Conservation (phyloP, 768 basidiomycete species). For the Pilatotrama ljubarskyi region DNA sequence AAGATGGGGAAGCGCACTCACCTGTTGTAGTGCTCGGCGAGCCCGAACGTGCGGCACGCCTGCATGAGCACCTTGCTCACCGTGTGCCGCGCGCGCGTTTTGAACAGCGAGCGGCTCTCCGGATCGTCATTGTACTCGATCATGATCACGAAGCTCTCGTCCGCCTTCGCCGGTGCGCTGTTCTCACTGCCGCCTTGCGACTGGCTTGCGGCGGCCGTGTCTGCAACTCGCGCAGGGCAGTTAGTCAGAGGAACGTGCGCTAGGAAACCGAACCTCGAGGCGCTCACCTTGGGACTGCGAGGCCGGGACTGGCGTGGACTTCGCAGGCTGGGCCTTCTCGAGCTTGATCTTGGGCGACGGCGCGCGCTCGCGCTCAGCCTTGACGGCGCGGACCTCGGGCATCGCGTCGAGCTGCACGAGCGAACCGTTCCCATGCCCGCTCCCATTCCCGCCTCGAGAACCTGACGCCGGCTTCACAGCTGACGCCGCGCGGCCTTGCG, state of each 20-base stretch:
- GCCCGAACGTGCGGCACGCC: conserved; percentile 41
- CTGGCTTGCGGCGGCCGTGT: background rate
- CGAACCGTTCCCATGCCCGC: background rate
- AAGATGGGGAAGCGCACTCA: background rate
- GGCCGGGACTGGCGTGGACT: background rate
- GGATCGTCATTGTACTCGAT: conserved; percentile 23
- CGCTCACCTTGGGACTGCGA: background rate
- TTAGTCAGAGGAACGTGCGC: background rate
- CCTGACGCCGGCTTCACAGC: background rate
- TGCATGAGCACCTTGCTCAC: conserved; percentile 43
- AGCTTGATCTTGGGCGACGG: conserved; percentile 11
- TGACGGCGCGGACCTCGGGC: background rate
- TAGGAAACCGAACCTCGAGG: background rate
- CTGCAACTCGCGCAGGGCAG: background rate
- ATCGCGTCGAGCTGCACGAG: conserved; percentile 5
- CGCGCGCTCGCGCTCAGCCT: background rate
- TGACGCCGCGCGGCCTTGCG: background rate
- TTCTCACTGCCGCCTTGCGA: background rate
- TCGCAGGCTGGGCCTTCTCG: background rate
- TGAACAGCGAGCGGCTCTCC: conserved; percentile 35
- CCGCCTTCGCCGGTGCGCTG: background rate
- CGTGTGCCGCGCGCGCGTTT: conserved; percentile 43
- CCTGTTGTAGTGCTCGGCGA: conserved; percentile 29
- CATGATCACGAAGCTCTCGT: conserved; percentile 24
- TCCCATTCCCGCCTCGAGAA: too few species aligned